Percentiles rank a stretch among this genome's conserved stretches.
Evolutionary conservation across 371 early-diverging fungal genomes (phyloP).

Genomic region (Entomophthora muscae): DNA sequence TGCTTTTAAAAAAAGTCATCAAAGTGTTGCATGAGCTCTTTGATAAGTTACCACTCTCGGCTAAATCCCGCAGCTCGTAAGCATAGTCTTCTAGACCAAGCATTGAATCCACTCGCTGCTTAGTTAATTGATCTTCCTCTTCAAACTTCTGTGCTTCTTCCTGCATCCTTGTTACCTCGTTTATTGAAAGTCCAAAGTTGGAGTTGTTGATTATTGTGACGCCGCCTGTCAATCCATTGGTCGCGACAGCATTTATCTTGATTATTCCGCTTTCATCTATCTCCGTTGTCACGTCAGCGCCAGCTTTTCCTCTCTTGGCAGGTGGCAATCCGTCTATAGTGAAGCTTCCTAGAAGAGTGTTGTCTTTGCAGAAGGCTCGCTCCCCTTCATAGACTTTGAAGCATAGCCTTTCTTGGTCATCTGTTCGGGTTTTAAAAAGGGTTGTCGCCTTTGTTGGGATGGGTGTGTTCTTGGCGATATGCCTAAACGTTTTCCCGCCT

Average conservation of each 20-base stretch:
- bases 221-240: conserved; percentile 82
- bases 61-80: no score
- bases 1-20: no score
- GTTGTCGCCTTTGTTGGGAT: conserved; percentile 95
- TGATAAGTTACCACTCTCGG: no score
- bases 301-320: conserved; percentile 92
- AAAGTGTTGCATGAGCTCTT: no score
- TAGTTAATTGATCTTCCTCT: conserved; percentile 83
- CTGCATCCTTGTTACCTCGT: conserved; percentile 94
- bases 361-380: conserved; percentile 89
- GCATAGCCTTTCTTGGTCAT: conserved; percentile 95
- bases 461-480: conserved; percentile 93
- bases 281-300: conserved; percentile 96
- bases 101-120: conserved; percentile 76
- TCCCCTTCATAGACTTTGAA: conserved; percentile 98
- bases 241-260: conserved; percentile 90
- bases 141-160: conserved; percentile 90
- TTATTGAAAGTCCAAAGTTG: conserved; percentile 93
- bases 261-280: conserved; percentile 95
- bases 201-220: conserved; percentile 96
- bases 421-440: conserved; percentile 93
- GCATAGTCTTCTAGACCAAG: no score
- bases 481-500: conserved; percentile 90
- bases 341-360: conserved; percentile 92
- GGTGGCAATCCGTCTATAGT: conserved; percentile 90